Base-by-base conservation (phyloP, 2,329 filamentous ascomycete species). In the Aspergillus clavatus region DNA sequence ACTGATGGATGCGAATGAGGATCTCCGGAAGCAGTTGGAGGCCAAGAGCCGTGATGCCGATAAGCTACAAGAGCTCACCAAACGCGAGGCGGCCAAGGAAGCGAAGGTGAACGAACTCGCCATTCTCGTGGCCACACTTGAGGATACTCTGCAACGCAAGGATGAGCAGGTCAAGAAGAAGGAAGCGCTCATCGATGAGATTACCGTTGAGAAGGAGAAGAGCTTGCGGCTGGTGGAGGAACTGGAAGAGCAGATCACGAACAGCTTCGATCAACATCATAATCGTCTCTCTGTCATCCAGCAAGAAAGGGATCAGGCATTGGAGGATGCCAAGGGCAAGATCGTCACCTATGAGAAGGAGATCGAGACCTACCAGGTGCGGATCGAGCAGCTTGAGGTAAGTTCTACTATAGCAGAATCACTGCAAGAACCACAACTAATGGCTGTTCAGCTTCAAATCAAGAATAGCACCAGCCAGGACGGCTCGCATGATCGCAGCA, bases 231-330 rank as follows among this genome's bases (percentile, higher is more conserved):
- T 98, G 10, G 88, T 98, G 7, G 89, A 97, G 65, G 91, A 98
- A 70, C 82, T 98, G 4, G 93, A 98, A 69, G 91, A 97, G 59
- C 93, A 98, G 68, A 82, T 98, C 43, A 90, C 91, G 62, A 88
- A 80, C 64, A 96, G 93, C 71, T 98, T 89, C 68, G 93, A 98
- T 61, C 87, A 95, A 65, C 89, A 91, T 48, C 88, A 96, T 66
- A 95, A 95, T 71, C 83, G 91, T 43, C 73, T 97, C 42, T 96
- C 90, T 42, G 84, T 86, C 38, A 75, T 91, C 39, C 84, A 89
- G 61, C 80, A 81, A 14, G 86, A 90, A 68, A 83, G 85, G 38
- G 80, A 83, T 49, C 76, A 77, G 42, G 83, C 90, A 58, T 70
- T 95, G 28, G 87, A 95, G 51, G 89, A 96, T 54, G 85, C 85